Evolutionary conservation across 805 yeast species (phyloP).

Genomic region (Candida vartiovaarae): DNA sequence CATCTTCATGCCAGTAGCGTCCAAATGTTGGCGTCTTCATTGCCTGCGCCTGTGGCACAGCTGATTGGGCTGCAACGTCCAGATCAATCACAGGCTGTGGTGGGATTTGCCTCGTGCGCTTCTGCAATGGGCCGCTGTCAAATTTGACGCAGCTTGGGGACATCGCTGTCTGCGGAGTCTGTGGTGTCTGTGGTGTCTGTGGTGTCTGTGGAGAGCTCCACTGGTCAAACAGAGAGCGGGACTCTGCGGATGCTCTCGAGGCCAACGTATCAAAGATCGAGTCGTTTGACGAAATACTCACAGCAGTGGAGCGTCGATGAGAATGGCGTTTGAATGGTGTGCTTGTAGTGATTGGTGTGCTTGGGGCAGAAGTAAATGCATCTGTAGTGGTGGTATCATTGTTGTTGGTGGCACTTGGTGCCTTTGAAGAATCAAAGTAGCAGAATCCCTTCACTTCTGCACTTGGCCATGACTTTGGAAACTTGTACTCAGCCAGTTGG

Average conservation of each 20-base stretch:
- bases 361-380: not conserved
- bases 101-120: too few species aligned
- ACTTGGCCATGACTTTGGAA: not conserved
- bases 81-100: slow-evolving; percentile 4
- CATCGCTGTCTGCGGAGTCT: not conserved
- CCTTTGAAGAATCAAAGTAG: not conserved
- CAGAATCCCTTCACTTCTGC: not conserved
- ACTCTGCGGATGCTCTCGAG: not conserved
- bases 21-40: not conserved
- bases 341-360: not conserved
- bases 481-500: not conserved
- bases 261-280: not conserved
- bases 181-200: not conserved
- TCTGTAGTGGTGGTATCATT: not conserved
- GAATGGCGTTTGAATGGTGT: not conserved
- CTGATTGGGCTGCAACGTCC: slow-evolving; percentile 7
- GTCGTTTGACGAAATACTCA: not conserved
- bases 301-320: slow-evolving; percentile 2
- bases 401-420: too few species aligned
- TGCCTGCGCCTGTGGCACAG: too few species aligned
- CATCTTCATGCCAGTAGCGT: not conserved
- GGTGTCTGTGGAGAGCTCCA: too few species aligned
- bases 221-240: not conserved
- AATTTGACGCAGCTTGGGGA: not conserved
- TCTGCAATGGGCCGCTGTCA: too few species aligned